Evolutionary conservation across 208 protist genomes (phyloP).

Genomic region (Wallacemonas rigidus): DNA sequence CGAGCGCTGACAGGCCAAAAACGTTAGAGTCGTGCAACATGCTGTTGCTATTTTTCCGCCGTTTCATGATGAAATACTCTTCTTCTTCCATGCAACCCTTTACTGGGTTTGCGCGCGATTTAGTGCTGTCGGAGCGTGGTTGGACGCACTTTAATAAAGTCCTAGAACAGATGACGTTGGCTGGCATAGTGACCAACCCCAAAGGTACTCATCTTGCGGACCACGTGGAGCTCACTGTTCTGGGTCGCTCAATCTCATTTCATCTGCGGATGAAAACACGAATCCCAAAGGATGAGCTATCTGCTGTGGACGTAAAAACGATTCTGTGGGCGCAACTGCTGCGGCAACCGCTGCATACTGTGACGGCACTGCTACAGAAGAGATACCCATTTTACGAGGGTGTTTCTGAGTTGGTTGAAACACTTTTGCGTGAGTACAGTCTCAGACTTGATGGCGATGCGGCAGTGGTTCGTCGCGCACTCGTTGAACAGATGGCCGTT

Average conservation of each 20-base stretch:
- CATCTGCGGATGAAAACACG: conserved; percentile 49
- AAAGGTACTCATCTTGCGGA: conserved; percentile 20
- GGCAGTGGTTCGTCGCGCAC: conserved; percentile 14
- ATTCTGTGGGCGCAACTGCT: conserved; percentile 77
- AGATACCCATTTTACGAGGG: conserved; percentile 49
- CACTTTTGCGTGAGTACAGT: conserved; percentile 43
- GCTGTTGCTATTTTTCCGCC: conserved; percentile 70
- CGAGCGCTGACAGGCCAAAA: conserved; percentile 14
- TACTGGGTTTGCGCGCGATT: conserved; percentile 33
- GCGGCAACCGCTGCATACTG: conserved; percentile 37
- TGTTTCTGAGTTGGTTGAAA: conserved; percentile 37
- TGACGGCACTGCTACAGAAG: conserved; percentile 27
- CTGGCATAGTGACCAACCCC: conserved; percentile 33
- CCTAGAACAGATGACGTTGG: conserved; percentile 32
- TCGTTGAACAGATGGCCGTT: conserved; percentile 50
- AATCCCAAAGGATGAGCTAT: conserved; percentile 31
- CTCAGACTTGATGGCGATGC: conserved; percentile 41
- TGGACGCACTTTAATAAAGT: conserved; percentile 40
- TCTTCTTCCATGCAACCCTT: conserved; percentile 49
- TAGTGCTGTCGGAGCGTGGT: conserved; percentile 45
- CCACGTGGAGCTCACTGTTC: conserved; percentile 43
- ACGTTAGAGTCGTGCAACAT: conserved; percentile 22
- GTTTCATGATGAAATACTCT: conserved; percentile 54
- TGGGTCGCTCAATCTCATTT: conserved; percentile 67
- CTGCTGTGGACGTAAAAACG: conserved; percentile 58